Evolutionary conservation across 768 basidiomycete species (phyloP).

Genomic region (Suillus cothurnatus): DNA sequence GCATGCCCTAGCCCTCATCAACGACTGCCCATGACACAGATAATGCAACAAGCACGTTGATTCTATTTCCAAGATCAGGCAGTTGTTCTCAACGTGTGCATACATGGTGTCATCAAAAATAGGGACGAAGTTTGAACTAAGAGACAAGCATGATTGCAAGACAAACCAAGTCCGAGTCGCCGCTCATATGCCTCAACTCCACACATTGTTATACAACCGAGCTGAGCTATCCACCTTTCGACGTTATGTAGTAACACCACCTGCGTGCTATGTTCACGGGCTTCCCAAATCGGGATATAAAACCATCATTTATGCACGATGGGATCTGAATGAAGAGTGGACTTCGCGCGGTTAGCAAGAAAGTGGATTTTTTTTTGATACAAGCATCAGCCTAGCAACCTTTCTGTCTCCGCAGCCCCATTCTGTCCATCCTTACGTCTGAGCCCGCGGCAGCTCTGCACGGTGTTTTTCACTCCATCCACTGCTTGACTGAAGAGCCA

Average conservation of each 20-base stretch:
- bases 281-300: neutral
- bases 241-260: neutral
- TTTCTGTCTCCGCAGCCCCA: neutral
- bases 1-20: neutral
- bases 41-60: neutral
- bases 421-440: constrained; percentile 1
- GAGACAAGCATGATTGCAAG: neutral
- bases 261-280: neutral
- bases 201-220: neutral
- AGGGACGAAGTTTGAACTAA: neutral
- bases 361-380: neutral
- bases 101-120: neutral
- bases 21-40: neutral
- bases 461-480: constrained; percentile 6
- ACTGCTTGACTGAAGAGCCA: constrained; percentile 28
- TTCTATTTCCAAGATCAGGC: neutral
- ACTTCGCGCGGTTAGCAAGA: neutral
- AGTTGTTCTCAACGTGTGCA: neutral
- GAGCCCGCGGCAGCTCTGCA: constrained; percentile 14
- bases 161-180: no score
- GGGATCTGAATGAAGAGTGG: neutral
- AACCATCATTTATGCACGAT: neutral
- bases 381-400: constrained; percentile 21
- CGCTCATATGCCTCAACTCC: no score
- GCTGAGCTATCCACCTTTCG: neutral